Base-by-base conservation (phyloP, 495 filamentous ascomycete genomes). In the Lindgomyces ingoldianus region DNA sequence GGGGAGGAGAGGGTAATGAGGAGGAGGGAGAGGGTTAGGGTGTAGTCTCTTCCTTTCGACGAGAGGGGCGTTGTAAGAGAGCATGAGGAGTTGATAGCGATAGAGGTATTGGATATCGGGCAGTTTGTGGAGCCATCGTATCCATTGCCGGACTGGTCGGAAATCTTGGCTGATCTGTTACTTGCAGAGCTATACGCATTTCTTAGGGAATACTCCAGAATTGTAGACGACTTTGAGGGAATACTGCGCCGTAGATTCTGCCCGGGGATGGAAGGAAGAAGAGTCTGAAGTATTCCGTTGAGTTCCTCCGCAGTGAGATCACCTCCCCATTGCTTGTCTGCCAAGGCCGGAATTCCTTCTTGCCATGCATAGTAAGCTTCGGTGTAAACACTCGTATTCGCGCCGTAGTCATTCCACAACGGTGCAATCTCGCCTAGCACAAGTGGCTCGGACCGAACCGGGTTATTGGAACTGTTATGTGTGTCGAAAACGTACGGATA, bases 291-390 rank as follows among this genome's bases (percentile, higher is more conserved):
- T 6, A 76, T 71, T 8, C 60, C 44, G 0, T 62, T 24, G 62
- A 79, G 83, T 42, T 81, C 80, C 0, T 65, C 36, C 27, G 74
- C 74, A 0, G 70, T 68, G 10, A 82, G 68, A 26, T 77, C 73
- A 0, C 81, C 80, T 24, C 81, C 80, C 80, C 81, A 84, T 64
- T 84, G 81, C 71, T 84, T 84, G 67, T 84, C 81, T 12, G 73
- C 79, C 6, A 84, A 69, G 4, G 81, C 80, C 1, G 81, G 80
- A 11, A 82, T 73, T 2, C 75, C 74, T 29, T 81, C 71, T 14
- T 76, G 74, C 75, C 77, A 80, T 1, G 79, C 74, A 58, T 81
- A 81, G 65, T 81, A 84, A 0, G 79, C 76, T 58, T 81, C 77
- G 27, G 75, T 70, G 29, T 76, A 78, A 1, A 77, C 73, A n/a